phyloP scores from a whole-genome alignment of 2,329 filamentous ascomycete genomes.

The Uncinocarpus reesii region DNA sequence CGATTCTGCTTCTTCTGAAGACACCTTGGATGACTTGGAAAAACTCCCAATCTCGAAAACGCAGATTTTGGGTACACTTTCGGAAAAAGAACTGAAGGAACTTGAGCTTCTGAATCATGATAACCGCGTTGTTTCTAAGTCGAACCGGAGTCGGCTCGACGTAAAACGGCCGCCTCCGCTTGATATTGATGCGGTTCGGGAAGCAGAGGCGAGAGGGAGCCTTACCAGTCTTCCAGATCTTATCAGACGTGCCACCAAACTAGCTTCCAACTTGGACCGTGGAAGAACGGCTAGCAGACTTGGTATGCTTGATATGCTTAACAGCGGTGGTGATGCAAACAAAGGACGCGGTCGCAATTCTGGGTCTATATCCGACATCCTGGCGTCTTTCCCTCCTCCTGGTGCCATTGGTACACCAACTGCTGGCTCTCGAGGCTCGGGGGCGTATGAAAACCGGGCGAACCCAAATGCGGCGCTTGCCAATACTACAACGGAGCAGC shows the following conservation, averaged over 20 bases:
- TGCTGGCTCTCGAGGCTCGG: slow-evolving; percentile 14
- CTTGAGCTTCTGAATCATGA: slow-evolving; percentile 22
- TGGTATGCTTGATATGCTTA: slow-evolving; percentile 42
- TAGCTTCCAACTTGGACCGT: slow-evolving; percentile 79
- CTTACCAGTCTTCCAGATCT: slow-evolving; percentile 86
- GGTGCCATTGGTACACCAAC: slow-evolving; percentile 40
- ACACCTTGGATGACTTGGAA: slow-evolving; percentile 25
- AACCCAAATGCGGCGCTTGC: slow-evolving; percentile 16
- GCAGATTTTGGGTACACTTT: slow-evolving; percentile 6
- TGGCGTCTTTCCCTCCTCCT: slow-evolving; percentile 55
- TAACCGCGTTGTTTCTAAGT: slow-evolving; percentile 20
- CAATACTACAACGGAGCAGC: slow-evolving; percentile 1
- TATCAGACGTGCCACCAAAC: slow-evolving; percentile 73
- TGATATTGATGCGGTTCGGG: slow-evolving; percentile 70
- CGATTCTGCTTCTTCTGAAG: slow-evolving; percentile 21
- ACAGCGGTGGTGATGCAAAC: slow-evolving; percentile 25
- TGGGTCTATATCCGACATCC: slow-evolving; percentile 52
- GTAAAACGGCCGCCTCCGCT: slow-evolving; percentile 55
- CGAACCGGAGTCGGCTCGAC: slow-evolving; percentile 31
- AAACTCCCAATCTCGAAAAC: slow-evolving; percentile 26
- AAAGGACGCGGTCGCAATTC: slow-evolving; percentile 33
- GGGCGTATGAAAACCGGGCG: slow-evolving; percentile 28
- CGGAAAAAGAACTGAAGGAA: slow-evolving; percentile 15
- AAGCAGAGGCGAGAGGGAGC: slow-evolving; percentile 75
- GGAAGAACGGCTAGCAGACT: slow-evolving; percentile 57